Evolutionary conservation across 148 eudicot species (phyloP), one percentile per base, ranked within the genome.

Genomic region (Nyssa sinensis): DNA sequence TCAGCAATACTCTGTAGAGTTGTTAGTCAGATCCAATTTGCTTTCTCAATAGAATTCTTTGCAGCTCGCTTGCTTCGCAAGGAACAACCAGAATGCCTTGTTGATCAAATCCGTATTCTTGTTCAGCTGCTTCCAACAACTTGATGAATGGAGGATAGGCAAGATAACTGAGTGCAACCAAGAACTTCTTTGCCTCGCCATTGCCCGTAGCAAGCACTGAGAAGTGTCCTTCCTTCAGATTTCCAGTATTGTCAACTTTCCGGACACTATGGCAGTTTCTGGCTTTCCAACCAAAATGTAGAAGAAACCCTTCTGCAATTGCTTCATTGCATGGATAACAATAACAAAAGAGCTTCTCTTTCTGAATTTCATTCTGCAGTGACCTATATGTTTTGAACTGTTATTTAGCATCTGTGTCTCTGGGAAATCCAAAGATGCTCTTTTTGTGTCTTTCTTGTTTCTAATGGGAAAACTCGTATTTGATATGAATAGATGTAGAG

Each of bases 21-120:
- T n/a, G n/a, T n/a, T n/a, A n/a, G n/a, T n/a, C n/a, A n/a, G n/a
- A n/a, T n/a, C n/a, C n/a, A n/a, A n/a, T n/a, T n/a, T n/a, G n/a
- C n/a, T n/a, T 37, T 62, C 63, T 29, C 27, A 35, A 67, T 59
- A 78, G 81, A 47, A 73, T 49, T 73, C 30, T 67, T 31, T 61
- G 73, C 51, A 73, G 77, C 55, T 67, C 77, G 71, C 64, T 68
- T 60, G 74, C 74, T 35, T 81, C 67, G 19, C 83, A 72, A 13
- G 83, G 83, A 72, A 81, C 8, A 55, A 30, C 41, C 31, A 81
- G 39, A 23, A 67, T 64, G 11, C 77, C 77, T 11, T 5, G 41
- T 37, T 80, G 73, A 59, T 75, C 72, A 29, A 75, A 75, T 72
- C 83, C 83, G 62, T 66, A 72, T 67, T 67, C 77, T 67, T 25